Evolutionary conservation across 2,329 filamentous ascomycete genomes (phyloP).

Genomic region (Aspergillus transmontanensis): DNA sequence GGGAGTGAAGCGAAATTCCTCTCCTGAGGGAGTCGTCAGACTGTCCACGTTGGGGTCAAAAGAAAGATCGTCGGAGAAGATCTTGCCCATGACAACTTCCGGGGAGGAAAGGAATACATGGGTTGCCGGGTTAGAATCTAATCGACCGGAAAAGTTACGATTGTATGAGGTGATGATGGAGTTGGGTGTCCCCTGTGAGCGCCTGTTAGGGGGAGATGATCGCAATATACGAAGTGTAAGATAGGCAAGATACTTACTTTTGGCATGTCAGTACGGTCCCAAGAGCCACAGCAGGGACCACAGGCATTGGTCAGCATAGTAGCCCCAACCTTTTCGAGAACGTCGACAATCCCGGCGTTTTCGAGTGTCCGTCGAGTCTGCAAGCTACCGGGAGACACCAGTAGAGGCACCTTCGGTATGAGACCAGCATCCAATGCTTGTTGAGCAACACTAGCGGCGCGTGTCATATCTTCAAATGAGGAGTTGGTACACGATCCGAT

Average conservation of each 20-base stretch:
- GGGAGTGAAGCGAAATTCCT: too few relatives aligned
- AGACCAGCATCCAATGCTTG: slow-evolving; percentile 90
- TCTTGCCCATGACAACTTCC: too few relatives aligned
- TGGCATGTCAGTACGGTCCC: slow-evolving; percentile 82
- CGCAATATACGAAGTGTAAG: too few relatives aligned
- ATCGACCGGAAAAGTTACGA: slow-evolving; percentile 98
- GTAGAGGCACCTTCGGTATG: slow-evolving; percentile 92
- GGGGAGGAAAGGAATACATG: too few relatives aligned
- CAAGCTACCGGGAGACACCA: slow-evolving; percentile 93
- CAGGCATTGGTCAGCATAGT: slow-evolving; percentile 95
- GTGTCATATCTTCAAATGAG: slow-evolving; percentile 86
- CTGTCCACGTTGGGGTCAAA: too few relatives aligned
- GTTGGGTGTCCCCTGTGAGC: slow-evolving; percentile 83
- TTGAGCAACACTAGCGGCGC: slow-evolving; percentile 84
- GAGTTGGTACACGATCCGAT: slow-evolving; percentile 99
- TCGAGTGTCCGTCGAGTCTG: slow-evolving; percentile 93
- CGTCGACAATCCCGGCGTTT: slow-evolving; percentile 86
- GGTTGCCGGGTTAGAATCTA: slow-evolving; percentile 75
- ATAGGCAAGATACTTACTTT: neutral
- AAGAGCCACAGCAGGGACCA: slow-evolving; percentile 89
- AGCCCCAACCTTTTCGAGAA: slow-evolving; percentile 93
- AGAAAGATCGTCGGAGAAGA: too few relatives aligned
- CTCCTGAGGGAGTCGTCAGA: too few relatives aligned
- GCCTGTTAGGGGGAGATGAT: neutral
- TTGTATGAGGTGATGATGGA: slow-evolving; percentile 99